Conservation (phyloP, 2,329 filamentous ascomycete genomes). For the Helminthosporium solani region DNA sequence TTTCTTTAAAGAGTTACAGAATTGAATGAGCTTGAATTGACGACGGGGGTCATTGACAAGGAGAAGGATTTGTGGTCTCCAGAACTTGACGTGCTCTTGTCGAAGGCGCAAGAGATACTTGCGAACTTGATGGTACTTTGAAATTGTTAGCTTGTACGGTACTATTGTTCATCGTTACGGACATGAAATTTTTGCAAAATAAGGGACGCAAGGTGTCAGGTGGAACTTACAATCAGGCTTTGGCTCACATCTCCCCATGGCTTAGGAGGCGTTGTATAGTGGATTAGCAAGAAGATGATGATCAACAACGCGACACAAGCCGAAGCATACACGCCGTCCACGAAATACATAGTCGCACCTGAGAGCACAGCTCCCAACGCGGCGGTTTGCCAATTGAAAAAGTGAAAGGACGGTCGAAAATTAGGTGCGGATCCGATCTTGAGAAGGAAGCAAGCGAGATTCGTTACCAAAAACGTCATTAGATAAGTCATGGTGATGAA, state of each 20-base stretch:
- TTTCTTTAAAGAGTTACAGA: slow-evolving; percentile 90
- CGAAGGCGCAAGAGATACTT: slow-evolving; percentile 83
- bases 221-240: slow-evolving; percentile 62
- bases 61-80: slow-evolving; percentile 83
- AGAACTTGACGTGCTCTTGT: slow-evolving; percentile 91
- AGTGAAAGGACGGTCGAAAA: slow-evolving; percentile 83
- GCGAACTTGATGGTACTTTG: slow-evolving; percentile 73
- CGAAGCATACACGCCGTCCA: slow-evolving; percentile 77
- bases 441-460: slow-evolving; percentile 80
- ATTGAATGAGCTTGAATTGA: slow-evolving; percentile 81
- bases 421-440: slow-evolving; percentile 88
- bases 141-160: not conserved
- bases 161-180: too few species aligned
- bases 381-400: slow-evolving; percentile 85
- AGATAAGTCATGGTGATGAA: slow-evolving; percentile 92
- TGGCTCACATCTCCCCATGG: slow-evolving; percentile 90
- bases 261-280: slow-evolving; percentile 82
- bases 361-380: slow-evolving; percentile 73
- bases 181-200: not conserved
- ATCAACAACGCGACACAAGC: slow-evolving; percentile 72
- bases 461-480: slow-evolving; percentile 89
- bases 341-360: slow-evolving; percentile 84
- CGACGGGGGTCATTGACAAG: slow-evolving; percentile 80
- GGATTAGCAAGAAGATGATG: slow-evolving; percentile 78
- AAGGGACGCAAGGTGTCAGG: not conserved